Evolutionary conservation across 306 rosid genomes (phyloP).

Genomic region (Rosa persica): DNA sequence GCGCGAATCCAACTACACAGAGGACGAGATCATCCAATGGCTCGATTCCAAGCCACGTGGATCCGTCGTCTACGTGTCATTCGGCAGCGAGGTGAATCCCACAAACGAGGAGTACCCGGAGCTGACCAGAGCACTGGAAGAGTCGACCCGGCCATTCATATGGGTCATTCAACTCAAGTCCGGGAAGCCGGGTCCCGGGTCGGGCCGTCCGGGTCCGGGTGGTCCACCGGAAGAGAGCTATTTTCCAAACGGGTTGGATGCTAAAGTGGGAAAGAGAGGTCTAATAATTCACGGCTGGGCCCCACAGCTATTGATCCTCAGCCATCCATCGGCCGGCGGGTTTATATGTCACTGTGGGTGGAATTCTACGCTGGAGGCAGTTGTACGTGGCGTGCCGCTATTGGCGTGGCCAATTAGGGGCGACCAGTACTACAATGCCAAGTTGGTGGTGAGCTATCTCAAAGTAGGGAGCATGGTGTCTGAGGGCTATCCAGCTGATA

Average conservation of each 20-base stretch:
- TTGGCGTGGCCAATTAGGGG: slow-evolving; percentile 31
- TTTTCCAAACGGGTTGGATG: slow-evolving; percentile 20
- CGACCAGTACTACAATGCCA: slow-evolving; percentile 29
- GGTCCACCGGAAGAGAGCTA: neutral
- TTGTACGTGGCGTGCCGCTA: slow-evolving; percentile 22
- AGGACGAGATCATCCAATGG: slow-evolving; percentile 2
- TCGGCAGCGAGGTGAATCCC: slow-evolving; percentile 21
- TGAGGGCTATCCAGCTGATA: neutral
- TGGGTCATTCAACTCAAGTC: slow-evolving; percentile 14
- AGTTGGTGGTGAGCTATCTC: slow-evolving; percentile 6
- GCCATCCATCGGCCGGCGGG: slow-evolving; percentile 19
- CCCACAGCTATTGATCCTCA: slow-evolving; percentile 17
- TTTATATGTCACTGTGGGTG: slow-evolving; percentile 24
- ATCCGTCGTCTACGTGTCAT: slow-evolving; percentile 3
- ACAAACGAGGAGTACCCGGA: slow-evolving; percentile 8
- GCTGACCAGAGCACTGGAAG: slow-evolving; percentile 4
- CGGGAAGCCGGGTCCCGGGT: neutral
- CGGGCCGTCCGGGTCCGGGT: neutral
- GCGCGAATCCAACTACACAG: slow-evolving; percentile 1
- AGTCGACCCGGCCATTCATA: slow-evolving; percentile 15
- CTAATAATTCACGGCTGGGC: slow-evolving; percentile 17
- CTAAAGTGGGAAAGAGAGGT: neutral
- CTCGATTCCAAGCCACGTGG: slow-evolving; percentile 12
- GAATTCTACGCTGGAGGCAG: slow-evolving; percentile 23
- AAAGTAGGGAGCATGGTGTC: slow-evolving; percentile 15